Base-by-base conservation (phyloP, 768 basidiomycete species). In the Baorangia bicolor region DNA sequence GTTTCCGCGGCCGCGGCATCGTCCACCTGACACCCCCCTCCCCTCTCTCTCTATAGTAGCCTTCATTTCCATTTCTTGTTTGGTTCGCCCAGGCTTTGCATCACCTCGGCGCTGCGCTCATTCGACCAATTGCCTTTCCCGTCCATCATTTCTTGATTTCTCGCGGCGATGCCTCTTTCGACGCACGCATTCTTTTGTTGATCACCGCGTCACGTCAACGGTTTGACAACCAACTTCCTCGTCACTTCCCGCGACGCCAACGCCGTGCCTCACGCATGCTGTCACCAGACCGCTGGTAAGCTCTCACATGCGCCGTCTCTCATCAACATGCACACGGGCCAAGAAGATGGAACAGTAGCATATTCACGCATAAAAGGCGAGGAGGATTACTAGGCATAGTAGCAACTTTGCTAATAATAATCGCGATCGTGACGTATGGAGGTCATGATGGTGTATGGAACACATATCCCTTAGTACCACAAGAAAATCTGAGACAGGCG, bases 381-480 rank as follows among this genome's bases (percentile, higher is more conserved):
- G 43, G 46, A 59, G 42, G 46, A 58, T 55, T 48, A 61, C 50
- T 30, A 59, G 44, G 41, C 62, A 67, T 54, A 50, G 30, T 50
- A 59, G 44, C 57, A 59, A 30, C 50, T 27, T 45, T n/a, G 51
- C 66, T 60, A 65, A 66, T 63, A 60, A 61, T 64, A 62, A 55
- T 53, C 56, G 23, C 57, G 56, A 61, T 53, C 45, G 53, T 43
- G 59, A 59, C 56, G 57, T 58, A 67, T 51, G 45, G 30, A 39
- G 14, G 21, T 21, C 53, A 51, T 49, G 48, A 34, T 31, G 41
- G 27, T 25, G n/a, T 57, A 57, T 60, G 38, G 57, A 57, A 63
- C 54, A 51, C 34, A 31, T n/a, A 43, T 48, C 51, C 35, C 52
- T 56, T 42, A 7, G 30, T 62, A 59, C 45, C 67, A 63, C 57